These are phyloP conservation scores for Mortierella sp. DNA, from an alignment of 371 early-diverging fungal genomes.

Conservation along the genomic window DNA sequence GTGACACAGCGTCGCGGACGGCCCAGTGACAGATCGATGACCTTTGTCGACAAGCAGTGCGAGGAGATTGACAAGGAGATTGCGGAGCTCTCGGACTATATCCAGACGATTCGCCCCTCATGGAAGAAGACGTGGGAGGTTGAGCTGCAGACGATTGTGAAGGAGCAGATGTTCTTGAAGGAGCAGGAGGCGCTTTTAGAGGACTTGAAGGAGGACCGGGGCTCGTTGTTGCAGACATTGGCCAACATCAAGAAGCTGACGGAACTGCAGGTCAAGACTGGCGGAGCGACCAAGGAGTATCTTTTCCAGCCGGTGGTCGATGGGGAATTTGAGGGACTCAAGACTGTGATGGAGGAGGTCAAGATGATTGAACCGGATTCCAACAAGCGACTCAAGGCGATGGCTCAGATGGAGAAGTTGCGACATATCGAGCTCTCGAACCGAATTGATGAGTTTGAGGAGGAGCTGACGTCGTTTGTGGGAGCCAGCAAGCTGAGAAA, in stretches of 20 bases:
- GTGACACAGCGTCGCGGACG: slow-evolving; percentile 78
- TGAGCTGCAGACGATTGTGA: slow-evolving; percentile 82
- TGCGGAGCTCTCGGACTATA: slow-evolving; percentile 61
- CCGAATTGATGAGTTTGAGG: slow-evolving; percentile 78
- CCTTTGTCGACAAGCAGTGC: slow-evolving; percentile 65
- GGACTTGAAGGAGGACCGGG: slow-evolving; percentile 76
- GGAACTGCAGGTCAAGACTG: slow-evolving; percentile 64
- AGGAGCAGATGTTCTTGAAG: slow-evolving; percentile 83
- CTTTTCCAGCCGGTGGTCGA: slow-evolving; percentile 73
- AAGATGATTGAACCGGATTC: slow-evolving; percentile 76
- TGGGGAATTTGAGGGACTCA: slow-evolving; percentile 70
- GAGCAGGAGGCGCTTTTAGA: slow-evolving; percentile 76
- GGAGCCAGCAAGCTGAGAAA: slow-evolving; percentile 69
- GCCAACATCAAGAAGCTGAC: slow-evolving; percentile 71
- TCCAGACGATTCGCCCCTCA: slow-evolving; percentile 68
- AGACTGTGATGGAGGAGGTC: slow-evolving; percentile 79
- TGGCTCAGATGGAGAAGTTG: slow-evolving; percentile 75
- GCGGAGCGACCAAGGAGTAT: slow-evolving; percentile 29
- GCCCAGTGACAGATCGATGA: slow-evolving; percentile 70
- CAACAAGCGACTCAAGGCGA: slow-evolving; percentile 73
- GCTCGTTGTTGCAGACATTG: slow-evolving; percentile 67
- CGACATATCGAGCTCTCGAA: slow-evolving; percentile 75
- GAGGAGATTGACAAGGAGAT: slow-evolving; percentile 62
- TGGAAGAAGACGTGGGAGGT: slow-evolving; percentile 90
- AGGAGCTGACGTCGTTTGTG: slow-evolving; percentile 79